Evolutionary conservation across 2,329 filamentous ascomycete genomes (phyloP), one percentile per base, ranked within the genome.

Genomic region (Ceratocystis cubensis): DNA sequence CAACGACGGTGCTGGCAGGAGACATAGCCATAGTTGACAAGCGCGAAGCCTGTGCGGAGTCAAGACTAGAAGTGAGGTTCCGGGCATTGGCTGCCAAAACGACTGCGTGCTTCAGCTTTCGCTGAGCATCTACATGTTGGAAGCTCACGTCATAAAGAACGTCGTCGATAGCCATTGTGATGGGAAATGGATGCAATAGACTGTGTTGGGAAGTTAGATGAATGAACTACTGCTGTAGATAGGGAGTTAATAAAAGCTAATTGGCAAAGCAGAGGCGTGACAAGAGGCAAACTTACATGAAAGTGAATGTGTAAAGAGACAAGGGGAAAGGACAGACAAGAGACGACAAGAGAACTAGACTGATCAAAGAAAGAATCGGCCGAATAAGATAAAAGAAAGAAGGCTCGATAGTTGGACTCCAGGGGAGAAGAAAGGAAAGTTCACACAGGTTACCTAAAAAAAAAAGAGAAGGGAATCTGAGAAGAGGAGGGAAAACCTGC

Each of bases 101-200:
- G 7, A 37, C 56, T 3, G 56, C 56, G 56, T 25, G 28, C 28
- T 37, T 48, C 25, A 56, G 46, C 46, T 64, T 64, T 25, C 20
- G 30, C 46, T 50, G 62, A 15, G 50, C 46, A 56, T 64, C 46
- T 22, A 64, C 37, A 33, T 50, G 48, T 33, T 56, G 62, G 5
- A 64, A 45, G 8, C 46, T 53, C 20, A 53, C 62, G 13, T 64
- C 62, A 13, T 64, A 37, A 30, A 64, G 46, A n/a, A 64, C 46
- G 6, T 64, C 62, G 37, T 64, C 62, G 25, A 64, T 64, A 44
- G 46, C 30, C 62, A 64, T 64, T n/a, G n/a, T 33, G 45, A 56
- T 20, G n/a, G 37, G 37, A 41, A 41, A 41, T 41, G 37, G 10
- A 41, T 41, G 4, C 37, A 15, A 41, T 41, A 41, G 37, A 41